Percentiles rank a stretch among this genome's conserved stretches.
These are phyloP conservation scores for Phytophthora niederhauseri DNA, from an alignment of 352 stramenopile genomes.

Conservation along the genomic window DNA sequence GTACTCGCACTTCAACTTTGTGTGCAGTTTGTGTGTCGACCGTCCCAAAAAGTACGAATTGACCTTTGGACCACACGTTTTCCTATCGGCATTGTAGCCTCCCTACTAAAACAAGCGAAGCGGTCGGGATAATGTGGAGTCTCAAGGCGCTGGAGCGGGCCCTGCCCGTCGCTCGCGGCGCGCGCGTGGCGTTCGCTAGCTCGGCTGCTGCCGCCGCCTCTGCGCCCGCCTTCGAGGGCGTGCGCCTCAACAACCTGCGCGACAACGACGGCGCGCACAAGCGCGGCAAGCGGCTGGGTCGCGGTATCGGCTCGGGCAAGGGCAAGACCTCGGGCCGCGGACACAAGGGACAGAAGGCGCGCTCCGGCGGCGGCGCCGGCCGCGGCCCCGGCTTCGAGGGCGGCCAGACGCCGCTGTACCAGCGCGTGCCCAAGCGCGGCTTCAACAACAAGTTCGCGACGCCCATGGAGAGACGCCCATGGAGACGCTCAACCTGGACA, in stretches of 20 bases:
- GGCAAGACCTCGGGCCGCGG: constrained; percentile 96
- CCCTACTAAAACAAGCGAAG: constrained; percentile 1
- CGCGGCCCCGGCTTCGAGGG: constrained; percentile 96
- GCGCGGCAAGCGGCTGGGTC: constrained; percentile 91
- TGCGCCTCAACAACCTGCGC: constrained; percentile 85
- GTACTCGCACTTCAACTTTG: background rate
- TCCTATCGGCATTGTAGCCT: constrained; percentile 12
- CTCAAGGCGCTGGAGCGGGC: constrained; percentile 63
- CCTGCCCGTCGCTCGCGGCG: constrained; percentile 40
- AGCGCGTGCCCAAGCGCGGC: constrained; percentile 97
- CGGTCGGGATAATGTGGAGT: constrained; percentile 56
- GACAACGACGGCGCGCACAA: constrained; percentile 91
- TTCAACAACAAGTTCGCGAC: constrained; percentile 96
- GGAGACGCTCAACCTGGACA: constrained; percentile 94
- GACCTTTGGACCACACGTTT: constrained; percentile 24
- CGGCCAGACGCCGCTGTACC: constrained; percentile 98
- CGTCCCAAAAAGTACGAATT: constrained; percentile 14
- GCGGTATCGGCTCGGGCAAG: constrained; percentile 93
- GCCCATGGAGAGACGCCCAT: constrained; percentile 93
- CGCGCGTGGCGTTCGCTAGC: constrained; percentile 48
- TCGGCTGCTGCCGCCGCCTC: constrained; percentile 43
- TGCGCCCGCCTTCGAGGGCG: constrained; percentile 40
- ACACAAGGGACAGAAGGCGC: constrained; percentile 98
- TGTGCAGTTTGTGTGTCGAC: constrained; percentile 10
- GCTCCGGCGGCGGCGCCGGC: constrained; percentile 83